Percentiles rank a stretch among this genome's conserved stretches.
phyloP scores from a whole-genome alignment of 2,329 filamentous ascomycete species.

The Colletotrichum sp. region DNA sequence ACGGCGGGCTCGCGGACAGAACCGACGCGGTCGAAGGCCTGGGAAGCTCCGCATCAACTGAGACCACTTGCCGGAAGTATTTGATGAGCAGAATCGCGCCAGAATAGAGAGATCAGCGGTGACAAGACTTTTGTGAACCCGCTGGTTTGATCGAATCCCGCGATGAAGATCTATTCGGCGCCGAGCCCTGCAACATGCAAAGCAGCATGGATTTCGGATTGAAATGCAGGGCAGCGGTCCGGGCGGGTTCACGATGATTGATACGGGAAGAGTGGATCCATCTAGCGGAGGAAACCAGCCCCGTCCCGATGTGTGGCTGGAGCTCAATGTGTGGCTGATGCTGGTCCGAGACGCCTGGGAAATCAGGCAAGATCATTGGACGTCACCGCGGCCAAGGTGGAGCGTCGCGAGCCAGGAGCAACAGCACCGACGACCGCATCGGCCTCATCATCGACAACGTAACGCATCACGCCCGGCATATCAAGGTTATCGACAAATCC shows the following conservation, averaged over 20 bases:
- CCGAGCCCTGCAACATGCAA: background rate
- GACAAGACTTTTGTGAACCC: background rate
- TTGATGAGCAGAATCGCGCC: background rate
- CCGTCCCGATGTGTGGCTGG: background rate
- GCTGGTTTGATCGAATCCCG: background rate
- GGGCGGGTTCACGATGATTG: background rate
- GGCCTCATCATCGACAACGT: constrained; percentile 6
- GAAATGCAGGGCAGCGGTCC: background rate
- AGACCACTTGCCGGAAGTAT: background rate
- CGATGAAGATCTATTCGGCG: background rate
- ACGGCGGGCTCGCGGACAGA: background rate
- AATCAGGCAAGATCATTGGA: constrained; percentile 12
- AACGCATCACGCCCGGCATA: background rate
- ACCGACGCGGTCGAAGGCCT: background rate
- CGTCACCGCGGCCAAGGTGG: constrained; percentile 13
- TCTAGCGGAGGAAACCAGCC: background rate
- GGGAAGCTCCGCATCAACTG: background rate
- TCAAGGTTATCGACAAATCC: constrained; percentile 2
- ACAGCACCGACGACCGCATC: background rate
- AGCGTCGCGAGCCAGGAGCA: constrained; percentile 8
- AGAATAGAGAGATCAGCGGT: background rate
- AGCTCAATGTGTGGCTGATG: background rate
- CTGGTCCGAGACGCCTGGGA: background rate
- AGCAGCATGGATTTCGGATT: background rate
- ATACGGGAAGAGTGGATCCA: background rate